phyloP scores from a whole-genome alignment of 352 stramenopile species.

The Vaucheria bursata region DNA sequence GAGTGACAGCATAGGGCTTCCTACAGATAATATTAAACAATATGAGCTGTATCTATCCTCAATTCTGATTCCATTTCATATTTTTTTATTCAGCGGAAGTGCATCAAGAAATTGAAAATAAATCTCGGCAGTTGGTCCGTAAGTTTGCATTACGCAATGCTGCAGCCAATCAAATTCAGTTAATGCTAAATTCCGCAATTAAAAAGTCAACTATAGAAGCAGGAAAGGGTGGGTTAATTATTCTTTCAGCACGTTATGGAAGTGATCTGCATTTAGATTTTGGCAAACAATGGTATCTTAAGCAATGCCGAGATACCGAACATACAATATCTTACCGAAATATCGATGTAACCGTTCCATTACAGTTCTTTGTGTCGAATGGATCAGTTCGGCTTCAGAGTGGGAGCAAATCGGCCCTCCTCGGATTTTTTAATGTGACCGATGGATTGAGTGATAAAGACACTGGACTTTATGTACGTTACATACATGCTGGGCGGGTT shows the following conservation, averaged over 20 bases:
- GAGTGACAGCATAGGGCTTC: too few relatives aligned
- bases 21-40: too few relatives aligned
- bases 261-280: slow-evolving; percentile 12
- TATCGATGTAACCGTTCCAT: slow-evolving; percentile 30
- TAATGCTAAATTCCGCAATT: slow-evolving; percentile 21
- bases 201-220: not conserved
- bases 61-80: too few relatives aligned
- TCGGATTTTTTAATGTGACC: slow-evolving; percentile 31
- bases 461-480: slow-evolving; percentile 18
- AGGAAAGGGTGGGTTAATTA: slow-evolving; percentile 13
- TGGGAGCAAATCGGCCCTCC: slow-evolving; percentile 31
- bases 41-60: too few relatives aligned
- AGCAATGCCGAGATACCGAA: too few relatives aligned
- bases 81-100: too few relatives aligned
- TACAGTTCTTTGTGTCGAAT: slow-evolving; percentile 43
- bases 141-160: not conserved
- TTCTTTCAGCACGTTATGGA: slow-evolving; percentile 16
- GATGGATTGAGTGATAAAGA: not conserved
- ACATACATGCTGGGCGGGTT: slow-evolving; percentile 25
- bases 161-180: slow-evolving; percentile 14
- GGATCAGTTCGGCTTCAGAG: slow-evolving; percentile 15
- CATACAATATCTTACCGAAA: slow-evolving; percentile 12
- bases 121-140: not conserved
- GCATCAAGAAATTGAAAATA: not conserved
- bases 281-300: slow-evolving; percentile 11